Base-by-base conservation (phyloP, 805 yeast species). In the Hemisphaericaspora nanyangensis region DNA sequence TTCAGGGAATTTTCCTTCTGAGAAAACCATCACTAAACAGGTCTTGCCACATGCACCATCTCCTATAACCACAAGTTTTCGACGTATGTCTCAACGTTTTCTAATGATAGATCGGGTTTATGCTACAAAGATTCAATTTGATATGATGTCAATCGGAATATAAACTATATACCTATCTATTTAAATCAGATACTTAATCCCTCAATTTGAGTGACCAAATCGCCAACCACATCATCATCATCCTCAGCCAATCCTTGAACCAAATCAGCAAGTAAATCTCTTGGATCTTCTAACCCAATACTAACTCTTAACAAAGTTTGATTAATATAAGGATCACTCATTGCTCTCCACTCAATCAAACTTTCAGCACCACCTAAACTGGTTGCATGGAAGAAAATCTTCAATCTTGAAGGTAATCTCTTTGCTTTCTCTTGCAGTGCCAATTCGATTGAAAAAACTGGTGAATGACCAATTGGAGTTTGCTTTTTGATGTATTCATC, bases 321-420 rank as follows among this genome's bases (percentile, higher is more conserved):
- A 16, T 74, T 67, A 11, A 80, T 82, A 4, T 62, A 47, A 1
- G 74, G 56, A 54, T 88, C 70, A 42, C 55, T 74, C 63, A 90
- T 54, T 0, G 87, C 82, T 55, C 96, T 77, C 95, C 96, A 88
- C 61, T 90, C 97, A 41, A 90, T 79, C 53, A 89, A 66, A 33
- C 95, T 83, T 61, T 91, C 97, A 11, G 85, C 86, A 17, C 97
- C 96, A 29, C 97, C 97, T 19, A 91, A 68, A 2, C 96, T 87
- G 0, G 96, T 89, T 4, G 96, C 95, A 61, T 90, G 98, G 49
- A 82, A 83, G 66, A 89, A 88, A 46, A 75, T 76, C 48, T 77
- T 74, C 43, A 88, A 65, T 43, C 68, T 74, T 3, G 81, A 67
- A 6, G 95, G 95, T 12, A 90, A 65, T 7, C 50, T 39, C 47